Conservation (phyloP, 2,329 filamentous ascomycete species). For the Thermothelomyces thermophilus region DNA sequence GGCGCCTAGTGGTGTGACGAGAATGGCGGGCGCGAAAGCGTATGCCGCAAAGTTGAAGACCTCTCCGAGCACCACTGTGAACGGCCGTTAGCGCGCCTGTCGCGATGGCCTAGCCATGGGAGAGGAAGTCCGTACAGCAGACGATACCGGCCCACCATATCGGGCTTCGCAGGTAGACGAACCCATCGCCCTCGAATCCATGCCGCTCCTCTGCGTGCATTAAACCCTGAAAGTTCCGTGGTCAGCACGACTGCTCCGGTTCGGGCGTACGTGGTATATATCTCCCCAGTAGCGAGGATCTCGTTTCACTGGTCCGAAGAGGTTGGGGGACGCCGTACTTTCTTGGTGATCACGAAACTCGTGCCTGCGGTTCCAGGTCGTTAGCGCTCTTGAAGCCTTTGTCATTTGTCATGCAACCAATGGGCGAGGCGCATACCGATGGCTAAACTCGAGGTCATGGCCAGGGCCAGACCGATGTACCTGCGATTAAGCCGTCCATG, state of each 20-base stretch:
- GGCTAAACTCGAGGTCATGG: slow-evolving; percentile 66
- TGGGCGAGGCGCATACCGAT: slow-evolving; percentile 53
- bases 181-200: slow-evolving; percentile 95
- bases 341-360: slow-evolving; percentile 99
- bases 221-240: slow-evolving; percentile 55
- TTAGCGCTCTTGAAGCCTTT: slow-evolving; percentile 2
- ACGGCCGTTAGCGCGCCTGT: slow-evolving; percentile 16
- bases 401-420: background rate
- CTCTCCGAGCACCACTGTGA: slow-evolving; percentile 80
- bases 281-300: slow-evolving; percentile 1
- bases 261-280: background rate
- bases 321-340: slow-evolving; percentile 47
- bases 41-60: slow-evolving; percentile 97
- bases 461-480: slow-evolving; percentile 70
- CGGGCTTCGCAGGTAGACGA: slow-evolving; percentile 88
- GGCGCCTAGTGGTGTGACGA: slow-evolving; percentile 91
- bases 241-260: slow-evolving; percentile 18
- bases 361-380: slow-evolving; percentile 53
- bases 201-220: slow-evolving; percentile 85
- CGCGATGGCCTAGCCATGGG: background rate
- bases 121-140: slow-evolving; percentile 58
- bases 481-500: slow-evolving; percentile 39
- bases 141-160: slow-evolving; percentile 95
- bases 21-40: slow-evolving; percentile 95
- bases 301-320: background rate